Evolutionary conservation across 2,329 filamentous ascomycete species (phyloP).

Genomic region (Phyllosticta capitalensis): DNA sequence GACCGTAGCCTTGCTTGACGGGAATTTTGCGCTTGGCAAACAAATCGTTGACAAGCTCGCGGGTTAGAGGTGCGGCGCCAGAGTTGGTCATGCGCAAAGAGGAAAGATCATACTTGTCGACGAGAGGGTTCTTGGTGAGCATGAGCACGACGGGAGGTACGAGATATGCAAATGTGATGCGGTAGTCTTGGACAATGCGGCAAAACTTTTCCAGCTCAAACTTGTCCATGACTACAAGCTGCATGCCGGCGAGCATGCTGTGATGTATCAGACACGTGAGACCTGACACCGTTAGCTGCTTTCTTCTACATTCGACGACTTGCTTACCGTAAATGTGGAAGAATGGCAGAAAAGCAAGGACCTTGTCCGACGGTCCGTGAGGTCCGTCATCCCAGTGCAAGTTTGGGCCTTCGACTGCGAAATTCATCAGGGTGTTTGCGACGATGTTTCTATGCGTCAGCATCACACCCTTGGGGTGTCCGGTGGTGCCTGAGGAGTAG

Average conservation of each 20-base stretch:
- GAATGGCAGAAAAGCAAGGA: conserved; percentile 76
- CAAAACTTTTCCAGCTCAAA: conserved; percentile 80
- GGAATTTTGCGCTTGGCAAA: conserved; percentile 65
- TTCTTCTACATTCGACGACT: too few relatives aligned
- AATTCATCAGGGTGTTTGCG: conserved; percentile 50
- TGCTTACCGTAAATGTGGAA: conserved; percentile 77
- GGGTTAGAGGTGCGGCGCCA: conserved; percentile 75
- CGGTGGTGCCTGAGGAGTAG: conserved; percentile 85
- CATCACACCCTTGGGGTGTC: conserved; percentile 84
- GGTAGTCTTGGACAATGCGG: conserved; percentile 61
- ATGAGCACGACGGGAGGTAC: conserved; percentile 77
- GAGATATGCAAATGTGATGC: conserved; percentile 69
- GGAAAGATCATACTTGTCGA: conserved; percentile 72
- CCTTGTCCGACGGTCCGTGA: conserved; percentile 47
- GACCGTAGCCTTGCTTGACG: conserved; percentile 87
- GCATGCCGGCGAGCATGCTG: conserved; percentile 54
- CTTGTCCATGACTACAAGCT: conserved; percentile 62
- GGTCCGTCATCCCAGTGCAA: conserved; percentile 40
- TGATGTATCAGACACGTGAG: conserved; percentile 65
- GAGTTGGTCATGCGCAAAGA: conserved; percentile 76
- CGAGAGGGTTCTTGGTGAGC: conserved; percentile 67
- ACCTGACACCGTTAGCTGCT: conserved; percentile 32
- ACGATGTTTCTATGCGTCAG: conserved; percentile 76
- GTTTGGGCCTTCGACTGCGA: conserved; percentile 32
- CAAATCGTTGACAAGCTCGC: conserved; percentile 67